These are phyloP conservation scores for Botrytis paeoniae DNA, from an alignment of 2,329 filamentous ascomycete species.

Conservation along the genomic window DNA sequence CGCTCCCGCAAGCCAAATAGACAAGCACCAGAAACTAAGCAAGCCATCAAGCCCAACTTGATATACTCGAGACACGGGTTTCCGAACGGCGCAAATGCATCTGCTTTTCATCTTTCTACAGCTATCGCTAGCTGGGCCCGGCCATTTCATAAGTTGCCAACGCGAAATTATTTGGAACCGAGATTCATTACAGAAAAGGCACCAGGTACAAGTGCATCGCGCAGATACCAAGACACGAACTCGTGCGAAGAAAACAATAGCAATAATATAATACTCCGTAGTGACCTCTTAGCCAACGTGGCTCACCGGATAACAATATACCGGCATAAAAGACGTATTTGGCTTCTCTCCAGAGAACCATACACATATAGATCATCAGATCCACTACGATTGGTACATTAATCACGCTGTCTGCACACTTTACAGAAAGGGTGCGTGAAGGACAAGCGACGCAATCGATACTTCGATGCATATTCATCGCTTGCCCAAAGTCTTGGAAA, in stretches of 20 bases:
- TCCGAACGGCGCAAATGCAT: neutral
- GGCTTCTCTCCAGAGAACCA: neutral
- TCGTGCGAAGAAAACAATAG: neutral
- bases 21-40: neutral
- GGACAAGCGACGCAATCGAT: constrained; percentile 6
- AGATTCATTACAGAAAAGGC: neutral
- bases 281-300: neutral
- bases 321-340: neutral
- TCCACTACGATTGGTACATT: neutral
- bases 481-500: neutral
- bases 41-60: neutral
- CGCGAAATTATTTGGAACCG: neutral
- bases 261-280: neutral
- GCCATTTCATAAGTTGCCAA: neutral
- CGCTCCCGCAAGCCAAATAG: neutral
- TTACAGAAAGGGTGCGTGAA: neutral
- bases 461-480: neutral
- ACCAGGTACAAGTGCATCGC: neutral
- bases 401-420: neutral
- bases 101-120: neutral
- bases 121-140: neutral
- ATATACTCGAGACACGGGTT: neutral
- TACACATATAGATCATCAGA: neutral
- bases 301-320: neutral
- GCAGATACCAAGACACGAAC: neutral